Percentiles rank a stretch among this genome's conserved stretches.
These are phyloP conservation scores for Leccinum angustisporum DNA, from an alignment of 1,284 basidiomycete genomes.

Conservation along the genomic window DNA sequence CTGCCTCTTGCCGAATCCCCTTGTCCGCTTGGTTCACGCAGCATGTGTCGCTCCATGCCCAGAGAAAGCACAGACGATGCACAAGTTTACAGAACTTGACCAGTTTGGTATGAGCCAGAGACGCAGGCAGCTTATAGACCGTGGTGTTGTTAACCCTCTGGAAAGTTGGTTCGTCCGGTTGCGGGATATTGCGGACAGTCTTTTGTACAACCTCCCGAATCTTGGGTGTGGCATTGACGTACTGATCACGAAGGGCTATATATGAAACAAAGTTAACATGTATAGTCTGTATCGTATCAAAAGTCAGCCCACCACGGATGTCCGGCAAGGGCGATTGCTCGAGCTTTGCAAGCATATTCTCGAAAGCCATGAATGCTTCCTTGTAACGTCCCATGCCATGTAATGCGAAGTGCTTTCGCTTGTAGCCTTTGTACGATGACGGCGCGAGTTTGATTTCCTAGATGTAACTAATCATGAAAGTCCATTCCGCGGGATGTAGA, in stretches of 20 bases:
- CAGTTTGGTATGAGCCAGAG: background rate
- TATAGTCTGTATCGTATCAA: too few species aligned
- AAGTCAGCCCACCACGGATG: background rate
- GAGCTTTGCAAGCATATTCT: background rate
- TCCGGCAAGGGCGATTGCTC: background rate
- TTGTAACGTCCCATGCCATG: background rate
- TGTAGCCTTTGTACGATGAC: background rate
- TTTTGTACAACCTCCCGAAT: background rate
- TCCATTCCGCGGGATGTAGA: background rate
- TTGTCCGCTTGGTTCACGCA: background rate
- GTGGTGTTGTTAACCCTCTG: background rate
- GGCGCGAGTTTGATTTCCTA: background rate
- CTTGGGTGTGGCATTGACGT: background rate
- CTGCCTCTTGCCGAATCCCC: background rate
- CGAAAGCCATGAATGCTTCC: slow-evolving; percentile 3
- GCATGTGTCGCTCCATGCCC: slow-evolving; percentile 1
- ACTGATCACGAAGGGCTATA: background rate
- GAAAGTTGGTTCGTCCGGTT: background rate
- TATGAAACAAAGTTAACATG: background rate
- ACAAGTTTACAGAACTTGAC: background rate
- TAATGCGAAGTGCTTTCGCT: background rate
- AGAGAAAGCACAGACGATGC: background rate
- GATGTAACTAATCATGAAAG: background rate
- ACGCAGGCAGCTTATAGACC: background rate
- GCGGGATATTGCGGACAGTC: background rate